phyloP scores from a whole-genome alignment of 2,329 filamentous ascomycete species.

The Nemania sp. region DNA sequence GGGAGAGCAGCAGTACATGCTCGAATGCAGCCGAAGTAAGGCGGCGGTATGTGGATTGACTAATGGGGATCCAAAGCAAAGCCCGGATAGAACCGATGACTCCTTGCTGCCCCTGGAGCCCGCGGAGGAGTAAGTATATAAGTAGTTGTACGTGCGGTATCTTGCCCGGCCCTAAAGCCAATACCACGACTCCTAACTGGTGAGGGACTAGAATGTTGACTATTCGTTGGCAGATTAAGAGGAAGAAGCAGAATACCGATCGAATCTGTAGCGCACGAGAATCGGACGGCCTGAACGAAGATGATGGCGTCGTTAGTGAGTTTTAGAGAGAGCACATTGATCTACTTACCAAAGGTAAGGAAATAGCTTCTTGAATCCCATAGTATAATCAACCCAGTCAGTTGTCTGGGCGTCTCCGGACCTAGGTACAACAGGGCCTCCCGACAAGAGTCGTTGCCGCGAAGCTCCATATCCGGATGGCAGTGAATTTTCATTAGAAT shows the following conservation, averaged over 20 bases:
- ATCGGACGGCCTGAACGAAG: not conserved
- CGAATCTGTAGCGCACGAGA: not conserved
- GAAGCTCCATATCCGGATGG: not conserved
- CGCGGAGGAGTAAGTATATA: slow-evolving; percentile 74
- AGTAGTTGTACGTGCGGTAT: slow-evolving; percentile 75
- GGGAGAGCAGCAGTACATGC: slow-evolving; percentile 89
- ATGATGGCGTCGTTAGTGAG: not conserved
- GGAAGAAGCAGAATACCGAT: not conserved
- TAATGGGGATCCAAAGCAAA: slow-evolving; percentile 91
- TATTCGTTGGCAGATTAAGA: not conserved
- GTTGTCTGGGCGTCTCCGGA: slow-evolving; percentile 2
- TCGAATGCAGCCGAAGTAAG: slow-evolving; percentile 96
- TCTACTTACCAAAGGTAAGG: slow-evolving; percentile 8
- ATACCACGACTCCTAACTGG: slow-evolving; percentile 1
- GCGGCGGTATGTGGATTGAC: slow-evolving; percentile 93
- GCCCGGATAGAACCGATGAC: slow-evolving; percentile 80
- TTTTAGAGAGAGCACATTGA: too few relatives aligned
- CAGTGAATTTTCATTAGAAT: not conserved
- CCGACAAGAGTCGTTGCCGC: not conserved
- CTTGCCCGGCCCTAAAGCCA: slow-evolving; percentile 23
- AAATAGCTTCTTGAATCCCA: slow-evolving; percentile 5
- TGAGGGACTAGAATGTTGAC: slow-evolving; percentile 6
- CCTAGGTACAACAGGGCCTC: not conserved
- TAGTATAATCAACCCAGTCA: slow-evolving; percentile 4
- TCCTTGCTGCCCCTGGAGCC: slow-evolving; percentile 86